Percentiles rank a stretch among this genome's conserved stretches.
Conservation (phyloP, 2,329 filamentous ascomycete species). For the Sporothrix dimorphospora region DNA sequence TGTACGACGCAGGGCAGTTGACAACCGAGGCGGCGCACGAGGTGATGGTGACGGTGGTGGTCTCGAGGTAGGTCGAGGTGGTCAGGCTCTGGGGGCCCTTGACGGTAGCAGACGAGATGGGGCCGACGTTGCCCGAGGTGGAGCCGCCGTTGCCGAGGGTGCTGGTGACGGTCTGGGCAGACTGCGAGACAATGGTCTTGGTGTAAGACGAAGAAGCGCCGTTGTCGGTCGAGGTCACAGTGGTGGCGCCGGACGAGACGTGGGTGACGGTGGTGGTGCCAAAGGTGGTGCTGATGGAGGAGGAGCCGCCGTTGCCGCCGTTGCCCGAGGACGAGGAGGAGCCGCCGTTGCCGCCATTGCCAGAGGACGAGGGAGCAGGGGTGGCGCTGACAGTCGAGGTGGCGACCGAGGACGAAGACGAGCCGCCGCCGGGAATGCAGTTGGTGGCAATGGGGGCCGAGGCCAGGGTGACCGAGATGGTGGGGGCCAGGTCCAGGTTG, state of each 20-base stretch:
- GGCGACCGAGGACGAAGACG: background rate
- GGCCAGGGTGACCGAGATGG: conserved; percentile 38
- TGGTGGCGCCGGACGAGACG: conserved; percentile 34
- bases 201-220: conserved; percentile 13
- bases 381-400: background rate
- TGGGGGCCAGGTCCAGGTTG: conserved; percentile 37
- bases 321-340: conserved; percentile 11
- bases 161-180: background rate
- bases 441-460: conserved; percentile 30
- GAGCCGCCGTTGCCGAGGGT: background rate
- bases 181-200: background rate
- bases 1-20: conserved; percentile 41
- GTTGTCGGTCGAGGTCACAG: conserved; percentile 17
- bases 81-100: conserved; percentile 27
- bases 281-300: conserved; percentile 29
- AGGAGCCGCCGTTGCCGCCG: conserved; percentile 24
- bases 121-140: background rate
- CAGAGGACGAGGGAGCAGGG: background rate
- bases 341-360: background rate
- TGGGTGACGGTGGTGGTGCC: conserved; percentile 36
- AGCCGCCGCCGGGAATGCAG: conserved; percentile 32
- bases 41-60: conserved; percentile 39
- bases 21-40: conserved; percentile 38
- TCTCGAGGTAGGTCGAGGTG: conserved; percentile 37
- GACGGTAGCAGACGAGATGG: conserved; percentile 19